These are phyloP conservation scores for Emericellopsis atlantica DNA, from an alignment of 2,329 filamentous ascomycete species.

Conservation along the genomic window DNA sequence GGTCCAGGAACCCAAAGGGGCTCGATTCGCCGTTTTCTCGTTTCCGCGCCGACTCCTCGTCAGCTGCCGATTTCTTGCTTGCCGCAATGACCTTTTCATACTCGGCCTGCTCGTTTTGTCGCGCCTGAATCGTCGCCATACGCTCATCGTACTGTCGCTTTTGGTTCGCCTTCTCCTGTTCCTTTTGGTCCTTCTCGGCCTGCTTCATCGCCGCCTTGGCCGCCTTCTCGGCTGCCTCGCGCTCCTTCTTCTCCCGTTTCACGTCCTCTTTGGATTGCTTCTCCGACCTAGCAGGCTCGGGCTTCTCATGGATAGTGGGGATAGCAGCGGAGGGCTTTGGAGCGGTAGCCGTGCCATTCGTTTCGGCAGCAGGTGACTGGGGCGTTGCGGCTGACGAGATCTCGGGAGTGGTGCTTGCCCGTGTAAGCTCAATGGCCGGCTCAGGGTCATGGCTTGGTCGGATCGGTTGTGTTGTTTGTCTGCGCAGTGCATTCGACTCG, in stretches of 20 bases:
- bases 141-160: slow-evolving; percentile 17
- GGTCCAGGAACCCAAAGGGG: slow-evolving; percentile 40
- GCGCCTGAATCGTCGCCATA: slow-evolving; percentile 33
- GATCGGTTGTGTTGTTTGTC: slow-evolving; percentile 36
- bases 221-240: slow-evolving; percentile 41
- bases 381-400: slow-evolving; percentile 8
- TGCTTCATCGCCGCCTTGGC: slow-evolving; percentile 39
- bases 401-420: slow-evolving; percentile 51
- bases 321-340: neutral
- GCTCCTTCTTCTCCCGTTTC: slow-evolving; percentile 58
- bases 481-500: slow-evolving; percentile 22
- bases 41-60: slow-evolving; percentile 31
- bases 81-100: slow-evolving; percentile 50
- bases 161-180: slow-evolving; percentile 19
- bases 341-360: neutral
- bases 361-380: neutral
- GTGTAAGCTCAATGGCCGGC: slow-evolving; percentile 46
- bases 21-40: slow-evolving; percentile 25
- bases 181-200: slow-evolving; percentile 25
- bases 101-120: slow-evolving; percentile 48
- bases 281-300: slow-evolving; percentile 10
- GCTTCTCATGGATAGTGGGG: neutral
- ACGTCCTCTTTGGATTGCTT: slow-evolving; percentile 45
- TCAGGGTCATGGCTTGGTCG: slow-evolving; percentile 34
- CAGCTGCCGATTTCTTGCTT: slow-evolving; percentile 49